Percentiles rank a stretch among this genome's conserved stretches.
These are phyloP conservation scores for Leishmania tropica DNA, from an alignment of 208 protist genomes.

Conservation along the genomic window DNA sequence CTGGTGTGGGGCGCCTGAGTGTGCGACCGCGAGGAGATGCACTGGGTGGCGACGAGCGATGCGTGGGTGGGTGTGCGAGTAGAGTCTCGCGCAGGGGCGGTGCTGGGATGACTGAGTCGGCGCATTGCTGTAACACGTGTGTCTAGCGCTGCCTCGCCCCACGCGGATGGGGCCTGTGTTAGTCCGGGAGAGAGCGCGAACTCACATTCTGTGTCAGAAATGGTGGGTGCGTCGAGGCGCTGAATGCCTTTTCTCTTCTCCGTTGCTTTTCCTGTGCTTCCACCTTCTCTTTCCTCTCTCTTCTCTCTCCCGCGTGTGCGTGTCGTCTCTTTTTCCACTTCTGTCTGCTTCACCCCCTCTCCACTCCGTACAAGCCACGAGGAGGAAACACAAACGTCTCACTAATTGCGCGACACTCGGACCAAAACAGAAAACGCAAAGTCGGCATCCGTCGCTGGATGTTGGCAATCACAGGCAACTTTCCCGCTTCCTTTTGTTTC, in stretches of 20 bases:
- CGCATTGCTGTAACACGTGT: not conserved
- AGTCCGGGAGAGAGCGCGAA: too few relatives aligned
- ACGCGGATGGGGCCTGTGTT: too few relatives aligned
- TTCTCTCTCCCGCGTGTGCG: not conserved
- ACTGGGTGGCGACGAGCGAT: not conserved
- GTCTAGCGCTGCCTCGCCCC: not conserved
- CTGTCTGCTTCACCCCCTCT: not conserved
- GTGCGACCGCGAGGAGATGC: too few relatives aligned
- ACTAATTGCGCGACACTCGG: too few relatives aligned
- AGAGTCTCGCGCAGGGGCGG: not conserved
- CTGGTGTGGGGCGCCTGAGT: not conserved
- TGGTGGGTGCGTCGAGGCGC: not conserved
- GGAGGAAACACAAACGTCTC: not conserved
- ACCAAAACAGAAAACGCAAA: not conserved
- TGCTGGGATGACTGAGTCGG: not conserved
- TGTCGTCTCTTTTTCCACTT: constrained; percentile 15
- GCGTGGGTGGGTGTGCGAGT: not conserved
- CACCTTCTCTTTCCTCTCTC: not conserved
- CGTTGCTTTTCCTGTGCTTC: not conserved
- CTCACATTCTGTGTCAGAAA: not conserved
- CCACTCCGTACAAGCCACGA: not conserved
- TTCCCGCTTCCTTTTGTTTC: not conserved
- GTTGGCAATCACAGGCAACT: not conserved
- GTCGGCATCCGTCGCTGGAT: not conserved
- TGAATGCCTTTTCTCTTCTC: not conserved